Conservation (phyloP, 169 alveolate genomes). For the Plasmodium reichenowi region DNA sequence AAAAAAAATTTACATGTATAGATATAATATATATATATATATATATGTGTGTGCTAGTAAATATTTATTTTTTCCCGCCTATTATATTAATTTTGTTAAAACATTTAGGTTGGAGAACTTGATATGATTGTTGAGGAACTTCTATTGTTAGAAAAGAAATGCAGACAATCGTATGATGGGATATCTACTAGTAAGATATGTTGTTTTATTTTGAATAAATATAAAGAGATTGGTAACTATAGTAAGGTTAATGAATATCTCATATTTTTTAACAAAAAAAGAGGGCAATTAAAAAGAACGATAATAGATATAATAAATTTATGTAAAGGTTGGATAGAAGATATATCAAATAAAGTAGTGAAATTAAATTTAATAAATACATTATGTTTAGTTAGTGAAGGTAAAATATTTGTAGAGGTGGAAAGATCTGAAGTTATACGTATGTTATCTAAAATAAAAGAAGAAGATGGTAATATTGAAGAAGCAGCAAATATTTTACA, state of each 20-base stretch:
- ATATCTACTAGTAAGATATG: slow-evolving; percentile 81
- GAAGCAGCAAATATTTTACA: slow-evolving; percentile 83
- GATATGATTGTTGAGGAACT: slow-evolving; percentile 34
- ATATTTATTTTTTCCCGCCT: background rate
- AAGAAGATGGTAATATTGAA: slow-evolving; percentile 80
- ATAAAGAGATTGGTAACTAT: slow-evolving; percentile 78
- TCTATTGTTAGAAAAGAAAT: slow-evolving; percentile 78
- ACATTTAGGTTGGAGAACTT: slow-evolving; percentile 21
- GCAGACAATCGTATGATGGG: slow-evolving; percentile 84
- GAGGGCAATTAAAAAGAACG: slow-evolving; percentile 83
- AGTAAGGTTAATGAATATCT: slow-evolving; percentile 79
- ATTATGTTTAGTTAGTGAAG: slow-evolving; percentile 79
- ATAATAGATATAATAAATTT: slow-evolving; percentile 81
- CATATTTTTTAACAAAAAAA: slow-evolving; percentile 78
- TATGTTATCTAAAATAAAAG: slow-evolving; percentile 80
- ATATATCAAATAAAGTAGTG: slow-evolving; percentile 70
- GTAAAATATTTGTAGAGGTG: slow-evolving; percentile 84
- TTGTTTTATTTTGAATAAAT: slow-evolving; percentile 76
- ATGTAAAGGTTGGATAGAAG: slow-evolving; percentile 79
- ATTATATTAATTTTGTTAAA: background rate
- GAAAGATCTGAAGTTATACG: slow-evolving; percentile 83
- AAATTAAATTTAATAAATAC: slow-evolving; percentile 78
- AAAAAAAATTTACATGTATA: too few relatives aligned
- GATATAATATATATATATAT: background rate
- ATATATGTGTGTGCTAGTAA: background rate